These are phyloP conservation scores for Stachybotrys echinatus DNA, from an alignment of 2,329 filamentous ascomycete genomes.

Conservation along the genomic window DNA sequence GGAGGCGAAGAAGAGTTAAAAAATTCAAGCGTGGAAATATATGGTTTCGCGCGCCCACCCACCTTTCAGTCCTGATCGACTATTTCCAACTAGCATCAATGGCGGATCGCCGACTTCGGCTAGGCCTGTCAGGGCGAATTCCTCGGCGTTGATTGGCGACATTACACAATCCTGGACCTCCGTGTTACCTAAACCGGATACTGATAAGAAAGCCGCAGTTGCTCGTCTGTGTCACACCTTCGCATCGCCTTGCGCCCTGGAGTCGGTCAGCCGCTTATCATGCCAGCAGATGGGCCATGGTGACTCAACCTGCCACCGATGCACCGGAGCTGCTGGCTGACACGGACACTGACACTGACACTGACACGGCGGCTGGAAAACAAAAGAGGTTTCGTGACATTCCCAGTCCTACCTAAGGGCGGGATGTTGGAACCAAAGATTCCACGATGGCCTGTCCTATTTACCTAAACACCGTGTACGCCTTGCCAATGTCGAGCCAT, in stretches of 20 bases:
- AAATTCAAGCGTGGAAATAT: not conserved
- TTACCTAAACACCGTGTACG: not conserved
- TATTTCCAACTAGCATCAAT: not conserved
- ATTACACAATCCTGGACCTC: not conserved
- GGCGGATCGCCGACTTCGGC: constrained; percentile 1
- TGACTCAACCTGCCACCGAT: not conserved
- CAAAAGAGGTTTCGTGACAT: not conserved
- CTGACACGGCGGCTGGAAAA: too few species aligned
- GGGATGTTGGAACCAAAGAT: not conserved
- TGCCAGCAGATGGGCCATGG: not conserved
- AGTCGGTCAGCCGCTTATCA: not conserved
- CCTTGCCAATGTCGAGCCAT: not conserved
- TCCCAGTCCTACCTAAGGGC: not conserved
- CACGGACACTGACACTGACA: too few species aligned
- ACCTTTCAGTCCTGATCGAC: not conserved
- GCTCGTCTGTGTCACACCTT: not conserved
- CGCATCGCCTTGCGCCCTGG: not conserved
- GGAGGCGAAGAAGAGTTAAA: not conserved
- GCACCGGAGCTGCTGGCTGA: too few species aligned
- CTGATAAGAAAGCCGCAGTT: not conserved
- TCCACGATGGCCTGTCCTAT: not conserved
- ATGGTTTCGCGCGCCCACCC: not conserved
- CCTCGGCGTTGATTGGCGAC: not conserved
- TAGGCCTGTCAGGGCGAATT: not conserved
- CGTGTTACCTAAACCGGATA: not conserved